phyloP scores from a whole-genome alignment of 23 red algal genomes.

The Chondrus crispus region DNA sequence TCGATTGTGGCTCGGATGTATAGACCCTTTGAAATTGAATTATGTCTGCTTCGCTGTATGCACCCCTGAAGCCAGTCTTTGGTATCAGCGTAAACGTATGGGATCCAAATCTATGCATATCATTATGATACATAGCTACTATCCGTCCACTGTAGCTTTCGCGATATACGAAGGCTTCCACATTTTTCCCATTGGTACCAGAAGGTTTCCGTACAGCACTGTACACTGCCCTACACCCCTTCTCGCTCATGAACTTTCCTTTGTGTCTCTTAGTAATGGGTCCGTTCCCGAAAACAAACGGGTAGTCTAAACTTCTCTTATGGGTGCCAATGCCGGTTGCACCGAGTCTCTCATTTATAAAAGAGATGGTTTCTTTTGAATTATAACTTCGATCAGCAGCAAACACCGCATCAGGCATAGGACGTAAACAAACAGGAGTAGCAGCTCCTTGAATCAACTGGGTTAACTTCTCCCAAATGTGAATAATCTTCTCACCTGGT shows the following conservation, averaged over 20 bases:
- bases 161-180: background rate
- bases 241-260: background rate
- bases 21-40: background rate
- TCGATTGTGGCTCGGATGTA: background rate
- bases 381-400: slow-evolving; percentile 8
- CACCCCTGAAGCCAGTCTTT: background rate
- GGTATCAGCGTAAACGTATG: background rate
- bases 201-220: background rate
- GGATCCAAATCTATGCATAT: background rate
- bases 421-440: background rate
- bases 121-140: slow-evolving; percentile 3
- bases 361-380: slow-evolving; percentile 5
- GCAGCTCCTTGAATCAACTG: slow-evolving; percentile 12
- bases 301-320: slow-evolving; percentile 19
- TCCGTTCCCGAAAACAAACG: slow-evolving; percentile 5
- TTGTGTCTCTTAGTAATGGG: slow-evolving; percentile 7
- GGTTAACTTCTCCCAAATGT: slow-evolving; percentile 4
- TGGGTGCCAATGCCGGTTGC: slow-evolving; percentile 23
- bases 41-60: background rate
- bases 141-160: slow-evolving; percentile 8
- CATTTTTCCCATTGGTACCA: background rate
- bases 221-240: background rate
- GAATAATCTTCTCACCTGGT: background rate
- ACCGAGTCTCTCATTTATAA: background rate
- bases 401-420: slow-evolving; percentile 24